Evolutionary conservation across 371 early-diverging fungal genomes (phyloP).

Genomic region (Circinella umbellata): DNA sequence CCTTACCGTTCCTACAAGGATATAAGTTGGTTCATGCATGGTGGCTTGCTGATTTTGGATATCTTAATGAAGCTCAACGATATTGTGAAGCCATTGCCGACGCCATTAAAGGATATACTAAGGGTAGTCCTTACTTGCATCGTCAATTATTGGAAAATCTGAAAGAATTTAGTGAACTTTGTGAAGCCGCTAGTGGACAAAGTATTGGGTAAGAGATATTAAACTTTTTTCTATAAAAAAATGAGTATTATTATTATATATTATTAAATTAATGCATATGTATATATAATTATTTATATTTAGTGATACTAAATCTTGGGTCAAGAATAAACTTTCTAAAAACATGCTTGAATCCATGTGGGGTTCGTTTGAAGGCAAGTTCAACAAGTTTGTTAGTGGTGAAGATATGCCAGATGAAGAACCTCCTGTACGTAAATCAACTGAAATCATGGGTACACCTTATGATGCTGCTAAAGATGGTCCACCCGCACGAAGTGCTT

Average conservation of each 20-base stretch:
- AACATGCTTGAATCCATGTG: constrained; percentile 68
- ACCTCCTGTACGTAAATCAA: constrained; percentile 45
- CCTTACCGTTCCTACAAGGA: constrained; percentile 86
- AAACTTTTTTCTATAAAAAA: not conserved
- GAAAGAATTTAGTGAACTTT: constrained; percentile 51
- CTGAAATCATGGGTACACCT: constrained; percentile 46
- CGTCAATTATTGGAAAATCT: constrained; percentile 67
- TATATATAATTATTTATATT: constrained; percentile 3
- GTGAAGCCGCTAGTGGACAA: constrained; percentile 46
- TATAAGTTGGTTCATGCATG: constrained; percentile 87
- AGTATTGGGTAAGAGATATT: constrained; percentile 38
- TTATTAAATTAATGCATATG: too few relatives aligned
- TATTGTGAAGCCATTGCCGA: constrained; percentile 81
- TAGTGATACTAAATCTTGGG: constrained; percentile 51
- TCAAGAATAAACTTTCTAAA: constrained; percentile 64
- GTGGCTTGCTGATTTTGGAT: constrained; percentile 83
- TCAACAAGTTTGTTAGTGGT: constrained; percentile 75
- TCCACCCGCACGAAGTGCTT: constrained; percentile 35
- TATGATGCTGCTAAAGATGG: constrained; percentile 22
- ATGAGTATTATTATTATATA: too few relatives aligned
- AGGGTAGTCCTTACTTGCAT: constrained; percentile 81
- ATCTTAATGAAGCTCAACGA: constrained; percentile 69
- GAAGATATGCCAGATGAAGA: constrained; percentile 54
- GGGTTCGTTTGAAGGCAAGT: constrained; percentile 72
- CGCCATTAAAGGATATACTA: constrained; percentile 72